These are phyloP conservation scores for Pseudopithomyces chartarum DNA, from an alignment of 2,329 filamentous ascomycete genomes.

Conservation along the genomic window DNA sequence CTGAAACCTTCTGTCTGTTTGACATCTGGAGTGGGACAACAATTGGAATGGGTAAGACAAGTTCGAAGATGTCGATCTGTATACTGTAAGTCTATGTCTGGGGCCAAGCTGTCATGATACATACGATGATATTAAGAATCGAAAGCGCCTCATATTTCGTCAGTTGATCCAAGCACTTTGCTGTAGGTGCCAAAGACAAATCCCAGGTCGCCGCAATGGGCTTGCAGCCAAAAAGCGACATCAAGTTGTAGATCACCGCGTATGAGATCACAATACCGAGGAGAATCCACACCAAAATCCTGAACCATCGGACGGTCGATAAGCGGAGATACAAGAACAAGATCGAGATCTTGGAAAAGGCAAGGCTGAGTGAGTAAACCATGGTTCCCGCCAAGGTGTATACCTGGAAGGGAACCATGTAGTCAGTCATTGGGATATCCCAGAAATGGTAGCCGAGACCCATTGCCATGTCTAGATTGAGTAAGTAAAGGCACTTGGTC, in stretches of 20 bases:
- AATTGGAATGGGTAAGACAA: constrained; percentile 3
- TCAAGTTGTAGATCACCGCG: constrained; percentile 9
- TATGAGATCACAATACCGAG: constrained; percentile 5
- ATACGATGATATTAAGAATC: too few relatives aligned
- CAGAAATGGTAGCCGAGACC: constrained; percentile 15
- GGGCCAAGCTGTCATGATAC: too few relatives aligned
- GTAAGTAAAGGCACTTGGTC: background rate
- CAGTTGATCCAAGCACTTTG: constrained; percentile 8
- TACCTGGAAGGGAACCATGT: constrained; percentile 2
- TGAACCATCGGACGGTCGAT: constrained; percentile 11
- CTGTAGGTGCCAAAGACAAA: background rate
- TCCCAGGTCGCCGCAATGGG: constrained; percentile 12
- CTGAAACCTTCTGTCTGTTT: background rate
- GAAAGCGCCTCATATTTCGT: constrained; percentile 7
- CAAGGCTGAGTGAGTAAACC: constrained; percentile 13
- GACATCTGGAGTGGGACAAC: constrained; percentile 9
- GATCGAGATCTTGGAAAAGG: constrained; percentile 14
- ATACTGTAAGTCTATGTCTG: background rate
- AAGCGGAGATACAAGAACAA: constrained; percentile 10
- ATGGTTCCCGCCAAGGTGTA: constrained; percentile 7
- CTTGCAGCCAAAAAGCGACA: constrained; percentile 8
- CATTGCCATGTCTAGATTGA: constrained; percentile 3
- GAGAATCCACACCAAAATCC: constrained; percentile 3
- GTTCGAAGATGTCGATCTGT: constrained; percentile 8
- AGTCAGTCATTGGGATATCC: constrained; percentile 7